These are phyloP conservation scores for Takashimella koratensis DNA, from an alignment of 1,284 basidiomycete species.

Conservation along the genomic window DNA sequence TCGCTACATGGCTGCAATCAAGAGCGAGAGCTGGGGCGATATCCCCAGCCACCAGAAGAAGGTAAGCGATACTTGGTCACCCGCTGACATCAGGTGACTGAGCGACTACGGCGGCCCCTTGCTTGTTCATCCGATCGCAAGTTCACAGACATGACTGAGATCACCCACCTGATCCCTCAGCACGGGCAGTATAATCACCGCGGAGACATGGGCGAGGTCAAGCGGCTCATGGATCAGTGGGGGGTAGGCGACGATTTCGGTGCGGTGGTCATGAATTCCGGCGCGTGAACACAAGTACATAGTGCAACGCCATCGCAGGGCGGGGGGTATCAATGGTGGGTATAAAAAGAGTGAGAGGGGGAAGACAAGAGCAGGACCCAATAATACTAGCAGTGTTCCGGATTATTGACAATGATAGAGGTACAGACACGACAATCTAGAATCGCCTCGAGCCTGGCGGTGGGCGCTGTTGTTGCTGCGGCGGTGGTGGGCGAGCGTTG, in stretches of 20 bases:
- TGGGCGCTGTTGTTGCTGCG: slow-evolving; percentile 3
- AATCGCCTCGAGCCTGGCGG: neutral
- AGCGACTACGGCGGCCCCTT: slow-evolving; percentile 45
- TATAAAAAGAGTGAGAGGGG: too few species aligned
- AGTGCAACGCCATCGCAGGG: too few species aligned
- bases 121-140: slow-evolving; percentile 20
- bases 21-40: slow-evolving; percentile 50
- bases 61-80: slow-evolving; percentile 19
- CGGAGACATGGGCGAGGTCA: slow-evolving; percentile 51
- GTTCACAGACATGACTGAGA: slow-evolving; percentile 48
- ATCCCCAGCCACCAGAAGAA: slow-evolving; percentile 52
- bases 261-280: slow-evolving; percentile 37
- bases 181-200: slow-evolving; percentile 48
- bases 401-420: too few species aligned
- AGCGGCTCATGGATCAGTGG: slow-evolving; percentile 43
- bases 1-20: slow-evolving; percentile 50
- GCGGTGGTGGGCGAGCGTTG: slow-evolving; percentile 1
- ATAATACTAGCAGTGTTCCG: too few species aligned
- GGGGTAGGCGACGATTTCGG: slow-evolving; percentile 50
- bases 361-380: too few species aligned
- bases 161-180: slow-evolving; percentile 45
- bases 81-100: slow-evolving; percentile 40
- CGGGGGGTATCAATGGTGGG: too few species aligned
- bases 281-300: neutral
- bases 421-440: too few species aligned